Evolutionary conservation across 768 basidiomycete genomes (phyloP).

Genomic region (Vishniacozyma victoriae): DNA sequence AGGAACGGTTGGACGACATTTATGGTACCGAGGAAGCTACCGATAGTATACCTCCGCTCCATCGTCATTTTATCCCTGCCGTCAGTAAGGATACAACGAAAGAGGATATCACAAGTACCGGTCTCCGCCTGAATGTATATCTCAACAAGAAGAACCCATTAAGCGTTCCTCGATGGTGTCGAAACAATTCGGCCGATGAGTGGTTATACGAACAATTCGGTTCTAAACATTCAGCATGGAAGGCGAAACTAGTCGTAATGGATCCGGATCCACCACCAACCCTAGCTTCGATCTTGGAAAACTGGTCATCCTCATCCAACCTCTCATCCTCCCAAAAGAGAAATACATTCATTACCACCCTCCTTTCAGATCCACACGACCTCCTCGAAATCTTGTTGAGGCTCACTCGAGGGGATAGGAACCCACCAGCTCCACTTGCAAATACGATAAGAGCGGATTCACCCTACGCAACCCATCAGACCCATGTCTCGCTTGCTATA

Average conservation of each 20-base stretch:
- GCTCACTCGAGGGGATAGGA: conserved; percentile 79
- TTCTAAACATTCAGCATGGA: conserved; percentile 56
- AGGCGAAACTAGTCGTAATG: conserved; percentile 80
- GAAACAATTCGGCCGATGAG: conserved; percentile 86
- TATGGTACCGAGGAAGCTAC: conserved; percentile 46
- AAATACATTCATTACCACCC: conserved; percentile 79
- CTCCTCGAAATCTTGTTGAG: conserved; percentile 87
- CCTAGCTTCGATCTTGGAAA: conserved; percentile 80
- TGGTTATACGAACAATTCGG: conserved; percentile 54
- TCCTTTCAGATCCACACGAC: conserved; percentile 79
- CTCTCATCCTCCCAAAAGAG: conserved; percentile 70
- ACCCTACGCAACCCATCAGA: conserved; percentile 80
- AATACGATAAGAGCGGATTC: conserved; percentile 59
- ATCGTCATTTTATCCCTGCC: conserved; percentile 5
- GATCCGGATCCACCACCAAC: conserved; percentile 97
- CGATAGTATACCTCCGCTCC: conserved; percentile 67
- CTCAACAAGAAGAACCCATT: conserved; percentile 82
- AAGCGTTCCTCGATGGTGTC: conserved; percentile 95
- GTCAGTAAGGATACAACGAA: conserved; percentile 2
- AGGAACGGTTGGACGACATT: not conserved
- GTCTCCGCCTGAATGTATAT: conserved; percentile 47
- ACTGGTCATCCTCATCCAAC: conserved; percentile 80
- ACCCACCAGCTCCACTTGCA: conserved; percentile 32
- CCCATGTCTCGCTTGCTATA: conserved; percentile 87
- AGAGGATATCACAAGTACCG: conserved; percentile 7